Base-by-base conservation (phyloP, 768 basidiomycete genomes). In the Hygrophorus russula region DNA sequence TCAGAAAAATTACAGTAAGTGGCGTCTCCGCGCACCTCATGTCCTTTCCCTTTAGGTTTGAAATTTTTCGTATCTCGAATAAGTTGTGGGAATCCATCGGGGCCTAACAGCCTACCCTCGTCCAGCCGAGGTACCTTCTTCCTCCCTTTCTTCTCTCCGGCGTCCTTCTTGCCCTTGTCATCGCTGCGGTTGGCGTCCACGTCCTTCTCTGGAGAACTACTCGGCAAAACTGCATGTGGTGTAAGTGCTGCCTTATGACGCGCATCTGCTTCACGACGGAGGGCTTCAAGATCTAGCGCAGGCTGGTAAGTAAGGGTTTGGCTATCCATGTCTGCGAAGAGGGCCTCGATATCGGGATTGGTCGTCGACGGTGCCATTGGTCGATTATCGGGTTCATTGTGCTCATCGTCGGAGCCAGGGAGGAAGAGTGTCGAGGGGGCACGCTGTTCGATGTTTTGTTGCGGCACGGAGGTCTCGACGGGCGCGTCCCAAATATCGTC, bases 31-130 rank as follows among this genome's bases (percentile, higher is more conserved):
- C 59, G 47, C 60, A 90, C 94, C 73, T 99, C 96, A 53, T 89
- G 78, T 0, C 93, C 93, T 58, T 96, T 97, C 5, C 92, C 93
- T 52, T 78, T 83, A 13, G 79, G 69, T 51, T 74, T 82, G 62
- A 94, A 87, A 45, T 74, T 65, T 62, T 88, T 89, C 19, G 82
- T 72, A 41, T 81, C 75, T 45, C 81, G 71, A 40, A 90, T 73
- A 35, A 99, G 69, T 38, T 74, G 70, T 2, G 87, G 89, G 52
- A 99, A 83, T 0, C 96, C 93, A 24, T 71, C 67, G 3, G 74
- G 63, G 4, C 81, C 78, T 11, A 92, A 63, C 46, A 99, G 58
- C 45, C 84, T 70, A 33, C 66, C 74, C 56, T 89, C 87, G 58
- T 93, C 86, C 47, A 96, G 59, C 57, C 74, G 78, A 17, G 73